Percentiles rank a stretch among this genome's conserved stretches.
These are phyloP conservation scores for Onygena corvina DNA, from an alignment of 2,329 filamentous ascomycete species.

Conservation along the genomic window DNA sequence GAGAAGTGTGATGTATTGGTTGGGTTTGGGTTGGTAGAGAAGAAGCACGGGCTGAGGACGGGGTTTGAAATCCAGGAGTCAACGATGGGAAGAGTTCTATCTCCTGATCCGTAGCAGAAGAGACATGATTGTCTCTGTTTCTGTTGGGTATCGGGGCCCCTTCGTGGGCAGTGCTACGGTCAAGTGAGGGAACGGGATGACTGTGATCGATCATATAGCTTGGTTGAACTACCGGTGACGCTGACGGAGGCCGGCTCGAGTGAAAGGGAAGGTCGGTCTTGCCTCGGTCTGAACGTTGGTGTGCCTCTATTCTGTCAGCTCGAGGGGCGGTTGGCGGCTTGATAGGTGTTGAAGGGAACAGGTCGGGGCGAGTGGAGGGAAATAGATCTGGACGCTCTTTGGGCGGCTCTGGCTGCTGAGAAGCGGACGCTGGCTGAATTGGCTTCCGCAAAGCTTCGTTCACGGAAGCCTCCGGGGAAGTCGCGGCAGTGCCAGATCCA, in stretches of 20 bases:
- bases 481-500: background rate
- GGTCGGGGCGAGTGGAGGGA: background rate
- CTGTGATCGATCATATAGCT: conserved; percentile 19
- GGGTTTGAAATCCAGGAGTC: background rate
- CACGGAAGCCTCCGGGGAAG: background rate
- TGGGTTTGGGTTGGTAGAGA: background rate
- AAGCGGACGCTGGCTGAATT: background rate
- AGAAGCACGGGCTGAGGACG: background rate
- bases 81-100: background rate
- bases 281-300: conserved; percentile 20
- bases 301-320: conserved; percentile 27
- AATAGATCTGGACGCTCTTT: conserved; percentile 2
- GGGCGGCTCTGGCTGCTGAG: background rate
- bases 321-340: conserved; percentile 36
- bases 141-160: background rate
- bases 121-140: background rate
- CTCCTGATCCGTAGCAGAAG: background rate
- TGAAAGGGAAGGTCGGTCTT: conserved; percentile 23
- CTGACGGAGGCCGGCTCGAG: conserved; percentile 16
- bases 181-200: background rate
- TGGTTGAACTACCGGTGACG: conserved; percentile 14
- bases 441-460: background rate
- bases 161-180: background rate
- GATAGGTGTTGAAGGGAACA: conserved; percentile 2
- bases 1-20: conserved; percentile 16